Conservation (phyloP, 306 rosid species). For the Dalbergia oliveri region DNA sequence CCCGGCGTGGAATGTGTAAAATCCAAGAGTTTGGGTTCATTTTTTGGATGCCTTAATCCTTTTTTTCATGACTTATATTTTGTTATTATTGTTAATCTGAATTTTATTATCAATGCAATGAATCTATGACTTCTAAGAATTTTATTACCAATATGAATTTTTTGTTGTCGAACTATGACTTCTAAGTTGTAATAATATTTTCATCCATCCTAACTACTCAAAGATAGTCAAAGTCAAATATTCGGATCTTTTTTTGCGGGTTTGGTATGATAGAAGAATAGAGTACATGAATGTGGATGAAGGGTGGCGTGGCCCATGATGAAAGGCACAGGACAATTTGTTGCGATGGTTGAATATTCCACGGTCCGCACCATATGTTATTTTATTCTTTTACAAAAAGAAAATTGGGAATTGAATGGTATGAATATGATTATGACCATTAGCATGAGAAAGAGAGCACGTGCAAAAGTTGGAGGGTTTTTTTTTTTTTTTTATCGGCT, state of each 20-base stretch:
- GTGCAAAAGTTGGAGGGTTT: slow-evolving; percentile 39
- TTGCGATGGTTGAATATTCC: slow-evolving; percentile 48
- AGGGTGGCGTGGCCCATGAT: slow-evolving; percentile 37
- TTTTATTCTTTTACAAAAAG: not conserved
- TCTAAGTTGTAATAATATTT: not conserved
- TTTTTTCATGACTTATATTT: not conserved
- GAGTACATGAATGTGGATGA: slow-evolving; percentile 26
- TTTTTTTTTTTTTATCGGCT: slow-evolving; percentile 38
- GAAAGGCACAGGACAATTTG: slow-evolving; percentile 40
- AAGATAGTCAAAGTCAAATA: slow-evolving; percentile 46
- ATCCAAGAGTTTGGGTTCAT: not conserved
- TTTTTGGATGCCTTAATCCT: not conserved
- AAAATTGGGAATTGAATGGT: slow-evolving; percentile 25
- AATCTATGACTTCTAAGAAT: not conserved
- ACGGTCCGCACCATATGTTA: slow-evolving; percentile 1
- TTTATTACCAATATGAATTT: too few species aligned
- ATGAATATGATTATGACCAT: slow-evolving; percentile 50
- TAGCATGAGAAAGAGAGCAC: slow-evolving; percentile 34
- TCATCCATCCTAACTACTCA: not conserved
- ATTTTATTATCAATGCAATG: not conserved
- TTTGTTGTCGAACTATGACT: too few species aligned
- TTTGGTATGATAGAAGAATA: slow-evolving; percentile 36
- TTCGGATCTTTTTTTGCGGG: not conserved
- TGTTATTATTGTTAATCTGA: not conserved
- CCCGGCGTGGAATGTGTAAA: not conserved